These are phyloP conservation scores for Neonectria coccinea DNA, from an alignment of 2,329 filamentous ascomycete genomes.

Conservation along the genomic window DNA sequence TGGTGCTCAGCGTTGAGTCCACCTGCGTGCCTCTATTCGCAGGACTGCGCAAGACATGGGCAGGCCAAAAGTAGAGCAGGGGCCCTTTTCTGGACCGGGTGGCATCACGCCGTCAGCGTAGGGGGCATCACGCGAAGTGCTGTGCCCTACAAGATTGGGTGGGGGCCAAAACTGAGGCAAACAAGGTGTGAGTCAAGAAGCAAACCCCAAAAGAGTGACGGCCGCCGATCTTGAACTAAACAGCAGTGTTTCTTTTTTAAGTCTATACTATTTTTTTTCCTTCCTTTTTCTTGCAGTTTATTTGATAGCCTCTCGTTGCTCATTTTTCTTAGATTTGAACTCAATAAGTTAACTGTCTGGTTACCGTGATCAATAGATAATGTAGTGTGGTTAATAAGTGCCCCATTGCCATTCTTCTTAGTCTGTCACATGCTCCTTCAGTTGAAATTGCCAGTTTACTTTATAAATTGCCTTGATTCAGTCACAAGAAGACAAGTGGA, in stretches of 20 bases:
- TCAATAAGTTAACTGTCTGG: not conserved
- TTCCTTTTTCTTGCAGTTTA: not conserved
- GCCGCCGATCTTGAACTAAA: no score
- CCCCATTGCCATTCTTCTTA: not conserved
- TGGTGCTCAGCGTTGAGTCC: conserved; percentile 12
- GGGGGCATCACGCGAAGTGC: conserved; percentile 3
- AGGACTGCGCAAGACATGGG: not conserved
- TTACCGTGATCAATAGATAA: not conserved
- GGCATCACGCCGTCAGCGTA: conserved; percentile 14
- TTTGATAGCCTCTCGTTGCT: not conserved
- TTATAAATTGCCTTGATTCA: not conserved
- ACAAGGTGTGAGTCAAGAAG: conserved; percentile 13
- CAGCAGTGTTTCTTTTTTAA: no score
- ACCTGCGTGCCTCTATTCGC: conserved; percentile 4
- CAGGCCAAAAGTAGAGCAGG: not conserved
- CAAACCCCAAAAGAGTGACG: not conserved
- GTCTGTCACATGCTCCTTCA: not conserved
- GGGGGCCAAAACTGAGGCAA: conserved; percentile 21
- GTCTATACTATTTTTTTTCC: no score
- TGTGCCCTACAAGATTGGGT: conserved; percentile 12
- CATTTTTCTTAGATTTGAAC: not conserved
- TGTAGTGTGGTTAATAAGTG: not conserved
- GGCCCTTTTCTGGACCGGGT: not conserved
- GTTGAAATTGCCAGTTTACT: not conserved
- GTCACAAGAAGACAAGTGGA: not conserved